Evolutionary conservation across 2,329 filamentous ascomycete genomes (phyloP).

Genomic region (Parastagonospora avenae): DNA sequence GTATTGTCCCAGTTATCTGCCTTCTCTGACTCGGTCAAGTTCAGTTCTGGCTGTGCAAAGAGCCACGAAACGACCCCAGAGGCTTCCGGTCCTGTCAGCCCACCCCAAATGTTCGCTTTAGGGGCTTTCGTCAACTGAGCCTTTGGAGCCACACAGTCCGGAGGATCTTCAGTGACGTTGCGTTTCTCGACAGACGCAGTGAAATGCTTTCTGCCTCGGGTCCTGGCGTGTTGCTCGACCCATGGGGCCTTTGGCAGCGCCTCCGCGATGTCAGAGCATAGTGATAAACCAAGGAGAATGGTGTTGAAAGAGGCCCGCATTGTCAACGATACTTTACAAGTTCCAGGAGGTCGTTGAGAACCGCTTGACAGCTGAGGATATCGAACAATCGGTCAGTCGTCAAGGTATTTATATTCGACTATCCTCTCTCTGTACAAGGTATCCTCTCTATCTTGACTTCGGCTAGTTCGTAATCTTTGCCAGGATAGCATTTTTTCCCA

Average conservation of each 20-base stretch:
- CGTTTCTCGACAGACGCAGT: not conserved
- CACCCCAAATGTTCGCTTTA: not conserved
- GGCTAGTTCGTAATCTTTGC: too few species aligned
- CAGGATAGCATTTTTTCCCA: too few species aligned
- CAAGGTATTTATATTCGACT: not conserved
- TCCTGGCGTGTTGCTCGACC: constrained; percentile 1
- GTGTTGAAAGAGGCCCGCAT: not conserved
- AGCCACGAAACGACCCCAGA: not conserved
- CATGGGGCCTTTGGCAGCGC: not conserved
- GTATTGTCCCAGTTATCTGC: not conserved
- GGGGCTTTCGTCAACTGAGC: not conserved
- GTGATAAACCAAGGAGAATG: not conserved
- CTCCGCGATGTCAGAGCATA: not conserved
- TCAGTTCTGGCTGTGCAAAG: not conserved
- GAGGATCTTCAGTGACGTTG: not conserved
- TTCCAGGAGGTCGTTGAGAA: not conserved
- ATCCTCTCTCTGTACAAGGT: too few species aligned
- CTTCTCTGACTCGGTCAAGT: not conserved
- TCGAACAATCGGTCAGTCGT: not conserved
- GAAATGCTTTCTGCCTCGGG: constrained; percentile 1
- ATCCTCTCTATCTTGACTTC: too few species aligned
- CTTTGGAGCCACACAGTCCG: not conserved
- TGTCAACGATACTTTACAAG: not conserved
- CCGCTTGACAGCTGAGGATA: not conserved
- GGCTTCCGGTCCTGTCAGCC: not conserved